phyloP scores from a whole-genome alignment of 495 filamentous ascomycete species.

The Penicillium lagena region DNA sequence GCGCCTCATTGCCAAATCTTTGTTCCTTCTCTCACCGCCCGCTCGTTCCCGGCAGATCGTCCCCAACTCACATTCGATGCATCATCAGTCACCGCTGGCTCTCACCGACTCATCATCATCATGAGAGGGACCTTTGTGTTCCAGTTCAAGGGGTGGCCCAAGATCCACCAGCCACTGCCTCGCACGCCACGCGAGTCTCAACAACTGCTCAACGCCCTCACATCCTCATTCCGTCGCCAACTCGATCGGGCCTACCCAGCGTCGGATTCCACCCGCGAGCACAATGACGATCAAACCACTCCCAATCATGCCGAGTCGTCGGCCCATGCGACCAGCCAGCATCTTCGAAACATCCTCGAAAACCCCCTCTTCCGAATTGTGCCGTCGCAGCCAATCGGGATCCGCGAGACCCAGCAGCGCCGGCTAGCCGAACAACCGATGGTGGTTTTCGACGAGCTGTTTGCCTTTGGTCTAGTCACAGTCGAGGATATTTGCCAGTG shows the following conservation, averaged over 20 bases:
- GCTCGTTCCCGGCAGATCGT: background rate
- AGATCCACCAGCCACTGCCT: constrained; percentile 66
- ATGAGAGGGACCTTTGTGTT: constrained; percentile 39
- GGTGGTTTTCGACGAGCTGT: constrained; percentile 33
- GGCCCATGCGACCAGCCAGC: constrained; percentile 42
- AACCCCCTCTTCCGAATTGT: constrained; percentile 53
- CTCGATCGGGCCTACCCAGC: constrained; percentile 60
- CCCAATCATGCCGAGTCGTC: constrained; percentile 19
- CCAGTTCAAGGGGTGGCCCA: constrained; percentile 45
- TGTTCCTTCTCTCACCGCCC: constrained; percentile 8
- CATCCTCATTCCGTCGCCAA: constrained; percentile 67
- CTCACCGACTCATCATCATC: constrained; percentile 14
- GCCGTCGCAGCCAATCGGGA: constrained; percentile 15
- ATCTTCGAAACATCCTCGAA: constrained; percentile 60
- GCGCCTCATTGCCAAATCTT: no score
- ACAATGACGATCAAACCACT: constrained; percentile 9
- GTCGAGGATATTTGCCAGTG: constrained; percentile 12
- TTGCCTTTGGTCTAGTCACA: constrained; percentile 31
- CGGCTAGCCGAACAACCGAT: constrained; percentile 26
- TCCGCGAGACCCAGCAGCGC: constrained; percentile 10
- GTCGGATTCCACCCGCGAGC: constrained; percentile 8
- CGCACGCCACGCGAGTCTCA: constrained; percentile 58
- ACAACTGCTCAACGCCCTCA: constrained; percentile 62
- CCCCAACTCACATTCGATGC: background rate
- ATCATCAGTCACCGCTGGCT: background rate